Percentiles rank a stretch among this genome's conserved stretches.
phyloP scores from a whole-genome alignment of 345 rosid species.

The Pelargonium nanum region DNA sequence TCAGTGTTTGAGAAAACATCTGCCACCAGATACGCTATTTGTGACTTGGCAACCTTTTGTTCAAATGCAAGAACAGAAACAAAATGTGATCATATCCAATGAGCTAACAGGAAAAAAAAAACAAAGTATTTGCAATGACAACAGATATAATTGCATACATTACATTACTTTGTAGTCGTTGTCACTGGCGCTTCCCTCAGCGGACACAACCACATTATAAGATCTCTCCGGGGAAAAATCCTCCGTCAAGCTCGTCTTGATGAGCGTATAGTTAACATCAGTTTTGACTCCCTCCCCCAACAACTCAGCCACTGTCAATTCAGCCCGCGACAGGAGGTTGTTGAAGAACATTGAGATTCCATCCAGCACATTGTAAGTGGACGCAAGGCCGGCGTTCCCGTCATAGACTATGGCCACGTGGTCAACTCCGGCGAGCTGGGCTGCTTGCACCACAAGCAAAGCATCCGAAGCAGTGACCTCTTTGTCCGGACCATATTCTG shows the following conservation, averaged over 20 bases:
- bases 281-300: constrained; percentile 55
- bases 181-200: constrained; percentile 46
- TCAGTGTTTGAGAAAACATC: constrained; percentile 80
- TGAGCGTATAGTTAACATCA: constrained; percentile 65
- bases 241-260: constrained; percentile 66
- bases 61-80: constrained; percentile 4
- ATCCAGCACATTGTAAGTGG: constrained; percentile 53
- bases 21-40: constrained; percentile 73
- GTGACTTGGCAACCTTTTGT: constrained; percentile 58
- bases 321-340: constrained; percentile 60
- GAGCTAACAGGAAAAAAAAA: not conserved
- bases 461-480: constrained; percentile 67
- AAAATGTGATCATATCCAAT: not conserved
- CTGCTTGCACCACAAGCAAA: constrained; percentile 59
- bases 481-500: constrained; percentile 59
- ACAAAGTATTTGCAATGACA: not conserved
- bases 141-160: no score
- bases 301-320: constrained; percentile 45
- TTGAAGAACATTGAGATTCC: constrained; percentile 70
- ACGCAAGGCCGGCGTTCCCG: constrained; percentile 21
- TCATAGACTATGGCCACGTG: constrained; percentile 77
- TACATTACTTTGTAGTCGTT: constrained; percentile 99
- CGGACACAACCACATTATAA: constrained; percentile 64
- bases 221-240: constrained; percentile 74
- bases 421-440: constrained; percentile 74